phyloP scores from a whole-genome alignment of 75 land plant genomes.

The Selaginella tamariscina region DNA sequence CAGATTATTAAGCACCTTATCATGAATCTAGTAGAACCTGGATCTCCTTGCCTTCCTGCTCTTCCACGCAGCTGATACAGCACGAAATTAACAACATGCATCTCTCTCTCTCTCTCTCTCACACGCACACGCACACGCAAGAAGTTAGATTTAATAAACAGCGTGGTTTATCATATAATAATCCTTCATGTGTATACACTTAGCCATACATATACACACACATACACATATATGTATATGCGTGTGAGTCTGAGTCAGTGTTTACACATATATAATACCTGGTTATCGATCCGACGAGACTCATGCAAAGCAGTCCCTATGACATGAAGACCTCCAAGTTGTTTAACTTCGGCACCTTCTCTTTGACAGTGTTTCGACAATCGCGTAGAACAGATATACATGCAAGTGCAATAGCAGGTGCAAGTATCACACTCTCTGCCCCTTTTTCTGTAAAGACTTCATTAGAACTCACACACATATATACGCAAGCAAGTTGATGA shows the following conservation, averaged over 20 bases:
- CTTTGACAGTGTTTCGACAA: conserved; percentile 60
- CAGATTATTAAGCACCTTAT: conserved; percentile 47
- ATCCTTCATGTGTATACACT: no score
- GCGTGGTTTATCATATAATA: no score
- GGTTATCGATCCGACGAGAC: conserved; percentile 95
- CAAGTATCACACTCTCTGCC: conserved; percentile 47
- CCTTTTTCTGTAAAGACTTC: no score
- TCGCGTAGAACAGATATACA: conserved; percentile 68
- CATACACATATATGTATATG: no score
- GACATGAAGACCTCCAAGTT: conserved; percentile 93
- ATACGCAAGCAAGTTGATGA: no score
- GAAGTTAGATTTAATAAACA: no score
- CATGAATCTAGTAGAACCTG: conserved; percentile 98
- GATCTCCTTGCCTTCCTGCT: conserved; percentile 98
- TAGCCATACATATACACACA: no score
- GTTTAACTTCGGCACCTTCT: conserved; percentile 87
- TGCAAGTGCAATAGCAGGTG: conserved; percentile 68
- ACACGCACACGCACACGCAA: no score
- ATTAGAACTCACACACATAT: no score
- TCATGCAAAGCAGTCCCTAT: conserved; percentile 97
- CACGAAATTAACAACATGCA: conserved; percentile 3
- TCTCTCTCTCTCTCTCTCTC: no score
- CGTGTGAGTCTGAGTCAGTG: not conserved
- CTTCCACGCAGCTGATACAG: conserved; percentile 78
- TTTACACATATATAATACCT: conserved; percentile 30